A percentile compares a stretch with the other conserved stretches of the same genome.
phyloP scores from a whole-genome alignment of 2,329 filamentous ascomycete species.

The Scopulariopsis brevicaulis region DNA sequence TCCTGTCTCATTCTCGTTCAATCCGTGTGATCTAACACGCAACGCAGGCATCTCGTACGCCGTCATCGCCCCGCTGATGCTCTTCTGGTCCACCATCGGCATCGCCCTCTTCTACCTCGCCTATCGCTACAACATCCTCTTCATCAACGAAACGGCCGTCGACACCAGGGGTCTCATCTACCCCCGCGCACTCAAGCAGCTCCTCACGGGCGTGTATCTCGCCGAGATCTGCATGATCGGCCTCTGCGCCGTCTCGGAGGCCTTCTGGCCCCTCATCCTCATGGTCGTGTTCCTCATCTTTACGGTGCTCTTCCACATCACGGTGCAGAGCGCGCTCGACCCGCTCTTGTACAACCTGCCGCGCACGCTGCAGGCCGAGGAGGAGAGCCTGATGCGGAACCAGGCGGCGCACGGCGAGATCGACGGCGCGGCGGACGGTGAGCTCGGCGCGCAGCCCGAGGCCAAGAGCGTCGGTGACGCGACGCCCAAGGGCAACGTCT shows the following conservation, averaged over 20 bases:
- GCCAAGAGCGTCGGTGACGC: constrained; percentile 7
- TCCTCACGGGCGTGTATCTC: constrained; percentile 72
- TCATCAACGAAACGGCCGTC: constrained; percentile 64
- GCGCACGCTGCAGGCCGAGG: constrained; percentile 39
- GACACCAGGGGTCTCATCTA: constrained; percentile 88
- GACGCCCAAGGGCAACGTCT: constrained; percentile 36
- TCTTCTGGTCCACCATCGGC: constrained; percentile 69
- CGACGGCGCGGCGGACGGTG: constrained; percentile 15
- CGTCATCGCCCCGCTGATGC: constrained; percentile 71
- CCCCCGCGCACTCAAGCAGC: constrained; percentile 76
- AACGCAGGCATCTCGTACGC: constrained; percentile 58
- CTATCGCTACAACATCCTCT: constrained; percentile 80
- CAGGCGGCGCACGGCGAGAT: constrained; percentile 9
- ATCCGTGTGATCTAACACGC: neutral
- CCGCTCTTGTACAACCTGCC: constrained; percentile 65
- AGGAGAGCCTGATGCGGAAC: constrained; percentile 23
- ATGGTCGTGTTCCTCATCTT: constrained; percentile 69
- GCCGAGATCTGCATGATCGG: constrained; percentile 71
- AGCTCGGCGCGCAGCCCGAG: constrained; percentile 11
- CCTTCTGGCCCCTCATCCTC: constrained; percentile 59
- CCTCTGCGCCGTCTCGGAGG: constrained; percentile 60
- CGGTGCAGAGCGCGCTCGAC: constrained; percentile 55
- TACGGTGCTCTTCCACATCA: constrained; percentile 65
- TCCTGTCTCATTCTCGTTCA: neutral
- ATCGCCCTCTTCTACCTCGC: constrained; percentile 72